Evolutionary conservation across 2,329 filamentous ascomycete species (phyloP).

Genomic region (Fusarium acutatum): DNA sequence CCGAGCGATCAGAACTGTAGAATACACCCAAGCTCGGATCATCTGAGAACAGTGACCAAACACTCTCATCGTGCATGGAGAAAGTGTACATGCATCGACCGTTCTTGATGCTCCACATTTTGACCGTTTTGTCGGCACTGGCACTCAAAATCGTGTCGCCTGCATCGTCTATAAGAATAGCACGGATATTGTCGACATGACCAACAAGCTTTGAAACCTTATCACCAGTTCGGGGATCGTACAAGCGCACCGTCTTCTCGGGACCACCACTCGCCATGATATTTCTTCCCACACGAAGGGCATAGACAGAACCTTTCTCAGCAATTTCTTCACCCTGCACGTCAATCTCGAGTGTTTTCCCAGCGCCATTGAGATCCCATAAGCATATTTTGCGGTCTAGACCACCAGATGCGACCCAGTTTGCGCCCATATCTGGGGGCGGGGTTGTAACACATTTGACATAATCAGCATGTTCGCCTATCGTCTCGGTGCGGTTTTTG

Average conservation of each 20-base stretch:
- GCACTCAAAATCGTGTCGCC: conserved; percentile 93
- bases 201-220: conserved; percentile 96
- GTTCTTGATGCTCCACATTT: conserved; percentile 95
- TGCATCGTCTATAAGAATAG: conserved; percentile 87
- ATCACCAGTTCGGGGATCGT: conserved; percentile 89
- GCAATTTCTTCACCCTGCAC: conserved; percentile 82
- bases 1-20: conserved; percentile 93
- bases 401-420: conserved; percentile 94
- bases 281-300: conserved; percentile 79
- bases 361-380: conserved; percentile 91
- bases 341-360: conserved; percentile 87
- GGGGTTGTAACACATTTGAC: conserved; percentile 93
- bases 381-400: conserved; percentile 91
- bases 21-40: conserved; percentile 87
- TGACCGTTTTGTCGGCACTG: conserved; percentile 95
- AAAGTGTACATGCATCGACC: conserved; percentile 97
- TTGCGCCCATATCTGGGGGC: conserved; percentile 63
- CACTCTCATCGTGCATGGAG: conserved; percentile 98
- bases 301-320: conserved; percentile 96
- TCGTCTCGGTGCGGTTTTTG: conserved; percentile 66
- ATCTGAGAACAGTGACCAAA: conserved; percentile 94
- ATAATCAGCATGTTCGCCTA: conserved; percentile 95
- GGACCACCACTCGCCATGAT: conserved; percentile 93
- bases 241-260: conserved; percentile 90
- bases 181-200: conserved; percentile 92